Conservation (phyloP, 768 basidiomycete species). For the Vararia minispora region DNA sequence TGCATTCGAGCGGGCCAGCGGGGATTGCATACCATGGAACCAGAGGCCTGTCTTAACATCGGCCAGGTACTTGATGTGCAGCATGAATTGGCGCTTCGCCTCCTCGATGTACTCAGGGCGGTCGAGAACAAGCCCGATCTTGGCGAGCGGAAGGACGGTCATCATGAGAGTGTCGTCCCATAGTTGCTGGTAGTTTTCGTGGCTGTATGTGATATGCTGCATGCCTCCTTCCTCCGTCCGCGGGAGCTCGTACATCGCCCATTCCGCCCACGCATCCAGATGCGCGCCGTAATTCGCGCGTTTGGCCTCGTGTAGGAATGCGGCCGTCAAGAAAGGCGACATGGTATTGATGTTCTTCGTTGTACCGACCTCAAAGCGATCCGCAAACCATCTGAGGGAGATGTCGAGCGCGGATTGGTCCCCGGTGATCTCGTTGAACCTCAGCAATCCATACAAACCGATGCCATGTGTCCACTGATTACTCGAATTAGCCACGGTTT, state of each 20-base stretch:
- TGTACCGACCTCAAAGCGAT: conserved; percentile 36
- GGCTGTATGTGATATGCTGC: conserved; percentile 36
- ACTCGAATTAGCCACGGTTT: no score
- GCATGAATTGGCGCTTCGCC: conserved; percentile 38
- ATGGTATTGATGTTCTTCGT: conserved; percentile 53
- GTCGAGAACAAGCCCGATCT: conserved; percentile 42
- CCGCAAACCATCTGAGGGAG: conserved; percentile 36
- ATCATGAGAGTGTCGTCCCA: conserved; percentile 55
- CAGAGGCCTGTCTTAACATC: conserved; percentile 33
- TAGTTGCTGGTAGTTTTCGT: conserved; percentile 32
- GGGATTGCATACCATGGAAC: conserved; percentile 30
- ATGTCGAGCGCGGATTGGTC: conserved; percentile 28
- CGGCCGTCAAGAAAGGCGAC: conserved; percentile 37
- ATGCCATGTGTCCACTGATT: conserved; percentile 39
- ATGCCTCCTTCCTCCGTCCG: conserved; percentile 34
- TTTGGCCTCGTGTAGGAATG: conserved; percentile 29
- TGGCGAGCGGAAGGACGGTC: conserved; percentile 43
- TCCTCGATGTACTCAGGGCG: conserved; percentile 41
- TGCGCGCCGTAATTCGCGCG: conserved; percentile 25
- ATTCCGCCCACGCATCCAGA: conserved; percentile 39
- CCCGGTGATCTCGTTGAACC: conserved; percentile 30
- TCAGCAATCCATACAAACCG: conserved; percentile 32
- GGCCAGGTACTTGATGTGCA: conserved; percentile 37
- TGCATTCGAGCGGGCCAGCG: not conserved
- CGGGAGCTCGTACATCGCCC: conserved; percentile 38